Base-by-base conservation (phyloP, 1,139 yeast genomes). In the Scheffersomyces quercinus region DNA sequence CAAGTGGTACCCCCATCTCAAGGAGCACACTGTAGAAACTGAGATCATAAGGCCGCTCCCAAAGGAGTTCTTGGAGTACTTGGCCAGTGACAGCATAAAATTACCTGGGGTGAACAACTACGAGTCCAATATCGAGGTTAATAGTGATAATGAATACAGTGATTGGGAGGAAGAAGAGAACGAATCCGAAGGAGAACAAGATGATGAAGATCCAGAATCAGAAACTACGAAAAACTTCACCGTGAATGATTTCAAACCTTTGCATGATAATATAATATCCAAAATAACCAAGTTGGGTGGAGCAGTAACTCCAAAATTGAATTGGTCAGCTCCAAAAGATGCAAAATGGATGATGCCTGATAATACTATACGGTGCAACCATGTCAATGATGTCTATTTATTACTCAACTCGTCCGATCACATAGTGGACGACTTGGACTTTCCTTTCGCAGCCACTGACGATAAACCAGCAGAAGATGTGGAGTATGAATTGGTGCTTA, bases 301-400 rank as follows among this genome's bases (percentile, higher is more conserved):
- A 0, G 67, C 82, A 1, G 90, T 90, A 6, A 75, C 88, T 2
- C 98, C 98, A 1, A 93, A 93, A 58, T 70, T 93, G 52, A 93
- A 93, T 68, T 93, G 99, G 99, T 88, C 97, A 0, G 86, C 97
- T 1, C 99, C 99, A 1, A 85, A 84, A 56, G 99, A 93, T 64
- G 89, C 98, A 6, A 78, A 82, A 1, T 93, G 99, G 99, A 91
- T 93, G 29, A 69, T 88, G 58, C 78, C 95, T 2, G 84, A 87
- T 31, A 86, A 88, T 54, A 76, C 88, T 4, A 78, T 87, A 73
- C 77, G 80, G 55, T 90, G 98, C 58, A 73, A 67, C 12, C 75
- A 74, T 30, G 81, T 85, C 0, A 77, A 83, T 35, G 99, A 93
- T 52, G 67, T 93, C 0, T 91, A 90, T 51, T 64, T 93, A 43